Evolutionary conservation across 768 basidiomycete species (phyloP), one percentile per base, ranked within the genome.

Genomic region (Suillus clintonianus): DNA sequence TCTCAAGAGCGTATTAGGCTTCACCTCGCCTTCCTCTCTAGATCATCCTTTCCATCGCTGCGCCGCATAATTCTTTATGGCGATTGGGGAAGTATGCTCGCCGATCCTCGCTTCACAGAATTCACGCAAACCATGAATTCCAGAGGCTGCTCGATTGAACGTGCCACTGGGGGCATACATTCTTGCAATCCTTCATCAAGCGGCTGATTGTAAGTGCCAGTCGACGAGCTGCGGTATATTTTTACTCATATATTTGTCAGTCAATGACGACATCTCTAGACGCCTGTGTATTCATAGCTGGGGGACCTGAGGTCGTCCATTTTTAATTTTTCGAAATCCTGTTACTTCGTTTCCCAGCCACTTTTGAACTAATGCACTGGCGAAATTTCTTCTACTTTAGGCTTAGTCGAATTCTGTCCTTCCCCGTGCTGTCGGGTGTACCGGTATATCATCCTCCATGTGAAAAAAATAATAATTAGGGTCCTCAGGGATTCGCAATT

Each of bases 41-140:
- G 79, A 22, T 71, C 63, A 1, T 68, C 68, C 37, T 82, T 88
- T 67, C 82, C 87, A 22, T 72, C 78, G 27, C 80, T 91, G 19
- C 71, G 71, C 54, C 69, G 67, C 15, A 67, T 90, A 4, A 64
- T 81, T 32, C 70, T 90, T 22, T 79, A 86, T 63, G 88, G 87
- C 13, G 76, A 85, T 54, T 89, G 88, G 87, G 73, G 71, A 24
- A 66, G 73, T 13, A 76, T 80, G 39, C 58, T 79, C 9, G 51
- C 62, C 0, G 79, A 85, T 65, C 68, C 74, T n/a, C 78, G 74
- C 24, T 83, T 84, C 64, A 68, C 50, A 34, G 59, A 65, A 5
- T 73, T 77, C 53, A 65, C 70, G 61, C 69, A 77, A 42, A 64
- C 69, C 34, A 64, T 86, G 54, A 62, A 54, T n/a, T 68, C 72